These are phyloP conservation scores for Colletotrichum tofieldiae DNA, from an alignment of 2,329 filamentous ascomycete species.

Conservation along the genomic window DNA sequence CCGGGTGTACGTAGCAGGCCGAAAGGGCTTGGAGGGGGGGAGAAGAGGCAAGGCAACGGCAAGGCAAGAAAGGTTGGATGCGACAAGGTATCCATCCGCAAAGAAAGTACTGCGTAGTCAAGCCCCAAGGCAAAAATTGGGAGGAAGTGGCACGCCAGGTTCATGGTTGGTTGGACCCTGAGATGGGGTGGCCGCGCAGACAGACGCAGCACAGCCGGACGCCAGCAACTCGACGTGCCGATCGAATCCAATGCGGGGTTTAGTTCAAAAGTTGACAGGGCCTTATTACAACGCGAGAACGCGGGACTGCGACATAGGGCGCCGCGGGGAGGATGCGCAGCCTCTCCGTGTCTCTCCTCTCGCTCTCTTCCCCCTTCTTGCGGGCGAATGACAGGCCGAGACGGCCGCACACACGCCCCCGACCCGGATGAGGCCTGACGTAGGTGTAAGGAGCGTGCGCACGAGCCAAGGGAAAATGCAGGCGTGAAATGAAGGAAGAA, in stretches of 20 bases:
- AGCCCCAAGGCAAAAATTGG: neutral
- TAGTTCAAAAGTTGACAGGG: slow-evolving; percentile 36
- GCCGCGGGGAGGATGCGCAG: neutral
- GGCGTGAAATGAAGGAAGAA: neutral
- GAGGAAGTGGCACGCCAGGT: slow-evolving; percentile 7
- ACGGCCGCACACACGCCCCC: slow-evolving; percentile 18
- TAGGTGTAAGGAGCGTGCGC: slow-evolving; percentile 30
- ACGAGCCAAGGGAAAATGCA: slow-evolving; percentile 10
- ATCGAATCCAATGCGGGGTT: slow-evolving; percentile 40
- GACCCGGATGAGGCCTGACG: slow-evolving; percentile 32
- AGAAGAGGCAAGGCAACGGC: neutral
- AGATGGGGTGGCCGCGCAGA: slow-evolving; percentile 27
- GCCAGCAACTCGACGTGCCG: slow-evolving; percentile 34
- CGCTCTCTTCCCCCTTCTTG: neutral
- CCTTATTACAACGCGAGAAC: slow-evolving; percentile 38
- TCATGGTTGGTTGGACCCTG: slow-evolving; percentile 42
- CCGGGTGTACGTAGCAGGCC: slow-evolving; percentile 20
- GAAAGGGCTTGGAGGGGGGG: neutral
- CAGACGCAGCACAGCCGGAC: slow-evolving; percentile 6
- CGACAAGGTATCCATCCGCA: slow-evolving; percentile 1
- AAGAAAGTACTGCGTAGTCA: neutral
- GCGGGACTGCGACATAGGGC: slow-evolving; percentile 9
- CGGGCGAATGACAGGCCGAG: slow-evolving; percentile 28
- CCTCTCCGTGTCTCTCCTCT: neutral
- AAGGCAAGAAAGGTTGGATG: neutral